phyloP scores from a whole-genome alignment of 2,329 filamentous ascomycete species.

The Claviceps quebecensis region DNA sequence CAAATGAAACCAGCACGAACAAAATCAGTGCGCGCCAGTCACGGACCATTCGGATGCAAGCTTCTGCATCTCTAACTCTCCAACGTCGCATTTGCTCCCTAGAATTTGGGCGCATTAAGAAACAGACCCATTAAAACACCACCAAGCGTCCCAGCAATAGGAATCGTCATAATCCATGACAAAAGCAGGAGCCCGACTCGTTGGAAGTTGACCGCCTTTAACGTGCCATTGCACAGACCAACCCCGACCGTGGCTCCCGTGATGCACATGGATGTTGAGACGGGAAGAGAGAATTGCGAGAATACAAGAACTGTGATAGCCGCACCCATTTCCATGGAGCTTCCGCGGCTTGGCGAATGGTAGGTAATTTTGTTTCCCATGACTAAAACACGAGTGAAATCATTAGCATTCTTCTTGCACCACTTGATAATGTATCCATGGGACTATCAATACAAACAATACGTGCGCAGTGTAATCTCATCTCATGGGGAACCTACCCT shows the following conservation, averaged over 20 bases:
- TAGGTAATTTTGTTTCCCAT: slow-evolving; percentile 75
- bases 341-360: slow-evolving; percentile 43
- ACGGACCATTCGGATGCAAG: too few relatives aligned
- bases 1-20: too few relatives aligned
- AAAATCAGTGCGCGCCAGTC: too few relatives aligned
- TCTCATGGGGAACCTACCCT: slow-evolving; percentile 33
- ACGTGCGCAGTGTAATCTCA: too few relatives aligned
- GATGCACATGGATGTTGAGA: slow-evolving; percentile 69
- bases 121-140: slow-evolving; percentile 26
- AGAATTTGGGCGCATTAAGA: slow-evolving; percentile 26
- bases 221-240: slow-evolving; percentile 59
- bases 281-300: slow-evolving; percentile 60
- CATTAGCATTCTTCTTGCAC: too few relatives aligned
- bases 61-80: too few relatives aligned
- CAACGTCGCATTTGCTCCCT: too few relatives aligned
- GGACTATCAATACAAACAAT: neutral
- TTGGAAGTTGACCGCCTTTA: slow-evolving; percentile 64
- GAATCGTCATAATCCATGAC: slow-evolving; percentile 40
- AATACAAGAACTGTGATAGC: slow-evolving; percentile 64
- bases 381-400: slow-evolving; percentile 27
- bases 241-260: slow-evolving; percentile 68
- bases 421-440: too few relatives aligned
- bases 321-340: slow-evolving; percentile 68
- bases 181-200: slow-evolving; percentile 53
- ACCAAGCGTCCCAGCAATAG: slow-evolving; percentile 27